Evolutionary conservation across 257 asterid species (phyloP), one percentile per base, ranked within the genome.

Genomic region (Fraxinus americana): DNA sequence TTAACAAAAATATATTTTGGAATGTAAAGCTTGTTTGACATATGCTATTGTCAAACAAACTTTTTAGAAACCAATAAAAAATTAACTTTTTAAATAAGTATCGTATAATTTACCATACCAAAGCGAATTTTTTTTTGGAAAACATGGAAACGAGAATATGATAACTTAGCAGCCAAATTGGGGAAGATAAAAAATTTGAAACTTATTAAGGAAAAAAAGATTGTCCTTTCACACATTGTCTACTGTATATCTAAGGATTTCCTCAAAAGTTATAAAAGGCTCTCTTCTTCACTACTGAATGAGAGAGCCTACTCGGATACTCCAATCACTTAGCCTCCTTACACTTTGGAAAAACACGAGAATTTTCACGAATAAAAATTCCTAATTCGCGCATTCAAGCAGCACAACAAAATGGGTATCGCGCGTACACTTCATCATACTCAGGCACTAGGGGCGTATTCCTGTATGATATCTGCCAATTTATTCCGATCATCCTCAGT

Each of bases 381-480:
- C 79, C 45, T 34, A 67, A 67, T 21, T 21, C 35, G 61, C 63
- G 4, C 16, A 25, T 39, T 50, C 25, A 45, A 84, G 80, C 63
- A 67, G 74, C 88, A 87, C 95, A 87, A 85, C 88, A 87, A 80
- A 12, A 71, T 71, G 57, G 75, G 50, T 80, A 66, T 77, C 30
- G 14, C 70, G 59, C 43, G 23, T 45, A 32, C 77, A 43, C 66
- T 54, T 39, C 13, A 74, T 6, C 13, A 70, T 6, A 67, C 61
- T 88, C 88, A 92, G 57, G 77, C 77, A 75, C 89, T 80, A 74
- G 99, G 99, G 39, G 99, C 92, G 45, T 89, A 86, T 70, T 93
- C 99, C 80, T 90, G 88, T 57, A 96, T 93, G 32, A 81, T 89
- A 77, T 93, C 92, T 19, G 92, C 96, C 52, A 96, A 91, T 73